phyloP scores from a whole-genome alignment of 225 moss, liverwort and hornwort genomes.

The Anthoceros angustus region DNA sequence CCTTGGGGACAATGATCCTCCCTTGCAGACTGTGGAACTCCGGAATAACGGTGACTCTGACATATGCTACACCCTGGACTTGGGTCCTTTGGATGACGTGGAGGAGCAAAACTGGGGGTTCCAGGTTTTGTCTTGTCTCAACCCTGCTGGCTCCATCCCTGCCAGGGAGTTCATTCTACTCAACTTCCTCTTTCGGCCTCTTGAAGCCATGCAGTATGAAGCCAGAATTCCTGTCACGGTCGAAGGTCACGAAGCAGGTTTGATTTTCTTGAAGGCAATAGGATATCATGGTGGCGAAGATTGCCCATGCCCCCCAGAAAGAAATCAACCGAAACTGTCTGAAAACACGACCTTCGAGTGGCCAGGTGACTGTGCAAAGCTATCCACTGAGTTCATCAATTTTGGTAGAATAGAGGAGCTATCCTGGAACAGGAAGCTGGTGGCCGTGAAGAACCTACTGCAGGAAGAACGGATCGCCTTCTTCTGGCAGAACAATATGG shows the following conservation, averaged over 20 bases:
- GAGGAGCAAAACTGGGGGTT: conserved; percentile 50
- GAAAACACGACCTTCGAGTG: conserved; percentile 45
- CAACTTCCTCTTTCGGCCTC: conserved; percentile 77
- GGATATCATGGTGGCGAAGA: conserved; percentile 37
- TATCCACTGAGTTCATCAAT: conserved; percentile 54
- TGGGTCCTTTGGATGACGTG: conserved; percentile 39
- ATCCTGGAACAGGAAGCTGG: conserved; percentile 36
- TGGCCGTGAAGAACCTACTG: conserved; percentile 52
- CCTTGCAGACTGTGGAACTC: conserved; percentile 65
- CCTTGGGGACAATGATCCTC: conserved; percentile 58
- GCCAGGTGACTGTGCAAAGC: conserved; percentile 50
- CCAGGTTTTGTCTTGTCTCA: conserved; percentile 73
- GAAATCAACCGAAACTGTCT: conserved; percentile 29
- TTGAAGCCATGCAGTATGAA: conserved; percentile 52
- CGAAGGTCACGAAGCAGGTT: conserved; percentile 31
- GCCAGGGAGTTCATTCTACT: conserved; percentile 65
- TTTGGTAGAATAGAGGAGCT: conserved; percentile 53
- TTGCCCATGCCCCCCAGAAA: conserved; percentile 19
- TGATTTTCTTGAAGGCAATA: conserved; percentile 34
- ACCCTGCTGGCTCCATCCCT: conserved; percentile 57
- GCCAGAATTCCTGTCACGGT: conserved; percentile 32
- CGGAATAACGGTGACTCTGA: conserved; percentile 49
- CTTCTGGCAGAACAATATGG: conserved; percentile 56
- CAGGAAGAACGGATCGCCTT: conserved; percentile 10
- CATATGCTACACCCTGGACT: conserved; percentile 49